Base-by-base conservation (phyloP, 495 filamentous ascomycete species). In the Xylaria curta region DNA sequence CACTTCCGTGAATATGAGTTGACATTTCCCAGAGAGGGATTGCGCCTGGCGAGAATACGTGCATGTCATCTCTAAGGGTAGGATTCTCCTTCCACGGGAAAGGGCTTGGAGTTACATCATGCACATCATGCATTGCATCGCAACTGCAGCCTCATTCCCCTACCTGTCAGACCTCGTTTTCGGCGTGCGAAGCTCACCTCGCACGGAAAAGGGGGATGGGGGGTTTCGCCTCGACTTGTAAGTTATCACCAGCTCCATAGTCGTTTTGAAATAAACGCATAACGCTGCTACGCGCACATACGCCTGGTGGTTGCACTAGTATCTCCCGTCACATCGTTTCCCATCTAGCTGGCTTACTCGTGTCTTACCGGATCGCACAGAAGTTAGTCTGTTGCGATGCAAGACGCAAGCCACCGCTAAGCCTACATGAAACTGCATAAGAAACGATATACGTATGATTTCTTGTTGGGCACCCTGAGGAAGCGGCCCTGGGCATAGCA, bases 371-470 rank as follows among this genome's bases (percentile, higher is more conserved):
- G 15, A 24, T 26, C 36, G 21, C 6, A 28, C 3, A 33, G 46
- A 28, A 31, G 9, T 56, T 9, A 12, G 9, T 31, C 21, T 8
- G 21, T 67, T 24, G 28, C 49, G 36, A 67, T 38, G 49, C 65
- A 56, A 67, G 31, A 66, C 42, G 47, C 49, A 67, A 67, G 65
- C 49, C 65, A 67, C 49, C 46, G 7, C 17, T 17, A 19, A 26
- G 28, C 38, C 44, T 31, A 54, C 47, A 54, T 31, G 64, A 51
- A 54, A 33, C 47, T 10, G 46, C 64, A 40, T 66, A 4, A 26
- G 9, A 26, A 36, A n/a, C 46, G 42, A 65, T 44, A 65, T 44
- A 65, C 10, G 44, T 44, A 65, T 49, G 26, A 49, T 26, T 33
- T 6, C 40, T 26, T 8, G 21, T 17, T 24, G 26, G 13, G 17